Evolutionary conservation across 164 flowering plant species (phyloP), one percentile per base, ranked within the genome.

Genomic region (Sedum album): DNA sequence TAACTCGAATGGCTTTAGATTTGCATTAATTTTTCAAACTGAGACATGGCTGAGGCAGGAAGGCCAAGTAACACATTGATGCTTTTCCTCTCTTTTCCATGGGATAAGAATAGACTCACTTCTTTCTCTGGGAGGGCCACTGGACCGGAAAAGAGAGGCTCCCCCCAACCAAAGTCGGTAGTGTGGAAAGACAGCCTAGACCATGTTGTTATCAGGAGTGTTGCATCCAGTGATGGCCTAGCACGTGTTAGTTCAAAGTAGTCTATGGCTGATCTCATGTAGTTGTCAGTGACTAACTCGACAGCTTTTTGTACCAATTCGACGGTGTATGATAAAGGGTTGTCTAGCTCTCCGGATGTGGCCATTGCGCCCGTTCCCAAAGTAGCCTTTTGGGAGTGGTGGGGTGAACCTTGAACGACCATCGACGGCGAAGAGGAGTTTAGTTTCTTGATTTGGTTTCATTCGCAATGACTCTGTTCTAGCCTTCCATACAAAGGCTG

Each of bases 121-220:
- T 88, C 97, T 78, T 87, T 93, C 75, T 88, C 95, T 0, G 97
- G 96, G 75, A 93, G 76, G 20, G 81, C 82, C 20, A 88, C 98
- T 0, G 97, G 96, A 2, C 97, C 96, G 0, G 95, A 86, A 31
- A 76, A 67, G 46, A 83, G 20, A 6, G 98, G 93, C 70, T 84
- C 90, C n/a, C n/a, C n/a, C n/a, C n/a, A n/a, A n/a, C n/a, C n/a
- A n/a, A n/a, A n/a, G n/a, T n/a, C n/a, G n/a, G n/a, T n/a, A n/a
- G n/a, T n/a, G n/a, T n/a, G n/a, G 6, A 91, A 91, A 2, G 90
- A 69, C 33, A 94, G 77, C 73, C 81, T 87, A 36, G 96, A 87
- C 98, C 98, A 94, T 44, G 93, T 85, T 0, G 95, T 89, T 64
- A 94, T 84, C 69, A 88, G 57, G 20, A 91, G 87, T 2, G 96